These are phyloP conservation scores for Colletotrichum sp. DNA, from an alignment of 2,329 filamentous ascomycete genomes.

Conservation along the genomic window DNA sequence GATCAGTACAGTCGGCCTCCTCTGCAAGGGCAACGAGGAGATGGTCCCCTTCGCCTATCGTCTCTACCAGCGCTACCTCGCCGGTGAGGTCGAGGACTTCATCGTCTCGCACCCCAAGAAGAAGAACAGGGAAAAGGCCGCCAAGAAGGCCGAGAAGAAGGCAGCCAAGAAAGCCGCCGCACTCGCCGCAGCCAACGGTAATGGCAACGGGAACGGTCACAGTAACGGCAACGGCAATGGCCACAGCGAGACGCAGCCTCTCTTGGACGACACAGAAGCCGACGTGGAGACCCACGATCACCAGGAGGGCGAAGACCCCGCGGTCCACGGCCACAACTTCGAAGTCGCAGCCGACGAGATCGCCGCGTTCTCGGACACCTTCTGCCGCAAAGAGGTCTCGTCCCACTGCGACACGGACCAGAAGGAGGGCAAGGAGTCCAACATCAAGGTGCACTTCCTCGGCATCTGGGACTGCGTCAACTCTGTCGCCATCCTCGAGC, in stretches of 20 bases:
- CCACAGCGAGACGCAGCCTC: background rate
- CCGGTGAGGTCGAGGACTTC: conserved; percentile 41
- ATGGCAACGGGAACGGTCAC: background rate
- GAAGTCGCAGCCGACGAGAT: conserved; percentile 38
- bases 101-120: conserved; percentile 24
- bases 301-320: conserved; percentile 21
- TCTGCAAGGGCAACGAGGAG: conserved; percentile 58
- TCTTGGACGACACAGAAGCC: conserved; percentile 25
- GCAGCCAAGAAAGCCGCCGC: background rate
- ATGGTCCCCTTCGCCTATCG: conserved; percentile 56
- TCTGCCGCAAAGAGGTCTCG: background rate
- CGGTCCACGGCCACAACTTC: conserved; percentile 27
- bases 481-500: conserved; percentile 49
- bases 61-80: conserved; percentile 46
- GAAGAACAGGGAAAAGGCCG: conserved; percentile 17
- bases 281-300: conserved; percentile 26
- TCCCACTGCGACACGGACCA: background rate
- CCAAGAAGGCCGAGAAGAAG: conserved; percentile 15
- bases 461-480: conserved; percentile 62
- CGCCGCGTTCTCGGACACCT: conserved; percentile 9
- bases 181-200: background rate
- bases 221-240: background rate
- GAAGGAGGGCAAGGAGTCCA: conserved; percentile 26
- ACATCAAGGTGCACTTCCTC: conserved; percentile 58
- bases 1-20: conserved; percentile 52